Conservation (phyloP, 192 early-diverging fungal species). For the Coemansia sp. region DNA sequence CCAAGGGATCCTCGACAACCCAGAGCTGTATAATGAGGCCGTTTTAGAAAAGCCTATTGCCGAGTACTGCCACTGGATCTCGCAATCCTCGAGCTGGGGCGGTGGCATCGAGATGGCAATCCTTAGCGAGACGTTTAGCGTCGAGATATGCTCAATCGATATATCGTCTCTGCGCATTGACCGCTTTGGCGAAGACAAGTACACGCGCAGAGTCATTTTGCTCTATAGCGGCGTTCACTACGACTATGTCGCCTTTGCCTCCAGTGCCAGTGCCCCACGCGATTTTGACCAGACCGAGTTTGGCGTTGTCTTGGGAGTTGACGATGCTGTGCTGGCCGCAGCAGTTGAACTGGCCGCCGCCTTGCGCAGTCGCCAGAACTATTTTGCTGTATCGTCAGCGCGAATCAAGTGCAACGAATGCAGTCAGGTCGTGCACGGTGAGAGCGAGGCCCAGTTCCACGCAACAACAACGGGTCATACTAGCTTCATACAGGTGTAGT, state of each 20-base stretch:
- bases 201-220: constrained; percentile 50
- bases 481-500: constrained; percentile 10
- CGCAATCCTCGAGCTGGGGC: constrained; percentile 63
- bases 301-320: constrained; percentile 18
- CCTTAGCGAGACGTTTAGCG: constrained; percentile 53
- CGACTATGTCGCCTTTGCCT: constrained; percentile 64
- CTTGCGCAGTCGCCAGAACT: neutral
- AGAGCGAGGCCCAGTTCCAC: constrained; percentile 17
- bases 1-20: constrained; percentile 48
- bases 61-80: constrained; percentile 65
- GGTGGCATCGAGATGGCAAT: constrained; percentile 60
- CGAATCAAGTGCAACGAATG: constrained; percentile 24
- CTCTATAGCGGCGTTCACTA: constrained; percentile 70
- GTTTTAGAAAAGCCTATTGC: constrained; percentile 53
- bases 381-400: neutral
- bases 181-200: constrained; percentile 63
- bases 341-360: constrained; percentile 31
- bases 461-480: constrained; percentile 7
- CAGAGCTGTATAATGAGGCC: constrained; percentile 56
- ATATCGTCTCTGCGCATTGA: constrained; percentile 58
- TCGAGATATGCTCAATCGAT: constrained; percentile 69
- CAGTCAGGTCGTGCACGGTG: constrained; percentile 11
- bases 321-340: constrained; percentile 13
- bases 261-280: constrained; percentile 23
- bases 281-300: constrained; percentile 70